These are phyloP conservation scores for Paramecium sonneborni DNA, from an alignment of 73 alveolate genomes.

Conservation along the genomic window DNA sequence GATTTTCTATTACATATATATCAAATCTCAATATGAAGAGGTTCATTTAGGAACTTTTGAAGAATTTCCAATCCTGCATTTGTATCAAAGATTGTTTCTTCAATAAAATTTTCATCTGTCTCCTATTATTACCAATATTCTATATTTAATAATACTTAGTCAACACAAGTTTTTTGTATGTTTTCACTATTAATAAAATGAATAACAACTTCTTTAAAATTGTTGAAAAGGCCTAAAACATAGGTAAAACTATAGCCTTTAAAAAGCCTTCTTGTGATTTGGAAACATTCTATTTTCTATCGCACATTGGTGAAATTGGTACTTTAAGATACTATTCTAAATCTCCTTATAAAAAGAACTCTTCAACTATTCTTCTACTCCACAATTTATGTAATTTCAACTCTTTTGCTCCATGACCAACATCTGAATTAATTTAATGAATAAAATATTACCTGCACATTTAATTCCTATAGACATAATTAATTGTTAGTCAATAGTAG, in stretches of 20 bases:
- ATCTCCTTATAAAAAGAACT: constrained; percentile 66
- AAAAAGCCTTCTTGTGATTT: constrained; percentile 52
- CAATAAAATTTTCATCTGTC: constrained; percentile 21
- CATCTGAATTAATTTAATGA: neutral
- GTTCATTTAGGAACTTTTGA: neutral
- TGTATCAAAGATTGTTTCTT: constrained; percentile 22
- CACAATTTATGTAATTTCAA: constrained; percentile 57
- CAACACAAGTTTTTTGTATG: neutral
- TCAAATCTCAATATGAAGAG: constrained; percentile 17
- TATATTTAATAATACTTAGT: neutral
- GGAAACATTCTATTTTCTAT: constrained; percentile 26
- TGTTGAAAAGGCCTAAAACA: constrained; percentile 14
- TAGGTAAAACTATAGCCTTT: constrained; percentile 46
- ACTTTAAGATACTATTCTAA: neutral
- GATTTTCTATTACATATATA: neutral
- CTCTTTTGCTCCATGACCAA: constrained; percentile 63
- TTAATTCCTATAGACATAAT: constrained; percentile 45
- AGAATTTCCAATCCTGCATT: neutral
- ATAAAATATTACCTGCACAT: constrained; percentile 38
- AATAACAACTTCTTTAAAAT: neutral
- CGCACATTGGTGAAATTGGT: constrained; percentile 60
- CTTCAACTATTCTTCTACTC: constrained; percentile 57
- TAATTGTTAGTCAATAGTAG: neutral
- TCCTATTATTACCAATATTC: constrained; percentile 30
- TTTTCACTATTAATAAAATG: neutral